phyloP scores from a whole-genome alignment of 176 grass and related monocot genomes.

The Panicum miliaceum region DNA sequence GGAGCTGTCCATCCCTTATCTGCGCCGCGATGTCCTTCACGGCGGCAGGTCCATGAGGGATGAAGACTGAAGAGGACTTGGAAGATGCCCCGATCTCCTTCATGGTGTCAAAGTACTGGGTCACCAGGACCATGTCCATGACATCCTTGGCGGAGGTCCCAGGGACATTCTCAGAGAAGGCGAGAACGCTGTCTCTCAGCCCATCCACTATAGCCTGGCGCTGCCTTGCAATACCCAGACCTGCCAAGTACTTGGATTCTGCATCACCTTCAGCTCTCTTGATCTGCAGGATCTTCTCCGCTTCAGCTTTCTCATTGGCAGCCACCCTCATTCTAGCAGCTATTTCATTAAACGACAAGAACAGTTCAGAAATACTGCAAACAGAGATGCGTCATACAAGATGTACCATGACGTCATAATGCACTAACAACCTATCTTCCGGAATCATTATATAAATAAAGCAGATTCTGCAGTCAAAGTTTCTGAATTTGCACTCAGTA shows the following conservation, averaged over 20 bases:
- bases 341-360: slow-evolving; percentile 26
- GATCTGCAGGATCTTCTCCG: slow-evolving; percentile 85
- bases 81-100: slow-evolving; percentile 78
- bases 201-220: slow-evolving; percentile 91
- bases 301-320: slow-evolving; percentile 88
- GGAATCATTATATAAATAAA: background rate
- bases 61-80: slow-evolving; percentile 75
- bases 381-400: background rate
- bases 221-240: slow-evolving; percentile 84
- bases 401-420: background rate
- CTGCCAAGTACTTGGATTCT: slow-evolving; percentile 85
- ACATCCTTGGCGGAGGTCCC: slow-evolving; percentile 83
- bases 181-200: slow-evolving; percentile 77
- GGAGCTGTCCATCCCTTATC: slow-evolving; percentile 81
- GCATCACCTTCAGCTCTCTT: slow-evolving; percentile 89
- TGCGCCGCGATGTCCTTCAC: slow-evolving; percentile 72
- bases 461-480: slow-evolving; percentile 1
- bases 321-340: slow-evolving; percentile 83
- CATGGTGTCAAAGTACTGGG: slow-evolving; percentile 89
- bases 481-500: background rate
- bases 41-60: slow-evolving; percentile 79
- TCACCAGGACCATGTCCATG: slow-evolving; percentile 92
- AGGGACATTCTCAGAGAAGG: slow-evolving; percentile 89
- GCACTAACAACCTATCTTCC: background rate
- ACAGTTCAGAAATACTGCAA: slow-evolving; percentile 1